Conservation (phyloP, 2,329 filamentous ascomycete genomes). For the Aspergillus brunneoviolaceus region DNA sequence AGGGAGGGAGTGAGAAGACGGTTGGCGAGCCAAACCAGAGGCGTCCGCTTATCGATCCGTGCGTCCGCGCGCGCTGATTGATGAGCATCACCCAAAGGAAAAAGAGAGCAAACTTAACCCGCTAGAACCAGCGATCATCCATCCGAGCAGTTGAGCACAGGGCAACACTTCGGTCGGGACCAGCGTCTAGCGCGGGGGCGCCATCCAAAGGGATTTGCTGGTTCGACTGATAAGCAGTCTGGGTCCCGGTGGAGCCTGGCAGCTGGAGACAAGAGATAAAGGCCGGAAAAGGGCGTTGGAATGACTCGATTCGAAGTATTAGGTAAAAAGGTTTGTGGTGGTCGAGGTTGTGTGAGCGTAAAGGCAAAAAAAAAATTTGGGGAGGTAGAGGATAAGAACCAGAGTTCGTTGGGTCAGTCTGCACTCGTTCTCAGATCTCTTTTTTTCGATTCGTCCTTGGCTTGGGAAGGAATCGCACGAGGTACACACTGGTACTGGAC, state of each 20-base stretch:
- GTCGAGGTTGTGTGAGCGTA: not conserved
- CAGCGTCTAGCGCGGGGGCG: constrained; percentile 31
- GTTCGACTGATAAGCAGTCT: constrained; percentile 33
- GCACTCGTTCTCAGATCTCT: not conserved
- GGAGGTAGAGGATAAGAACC: not conserved
- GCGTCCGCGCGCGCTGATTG: constrained; percentile 7
- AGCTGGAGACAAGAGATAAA: constrained; percentile 25
- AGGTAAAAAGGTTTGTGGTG: constrained; percentile 17
- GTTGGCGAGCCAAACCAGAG: not conserved
- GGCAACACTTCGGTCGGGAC: constrained; percentile 14
- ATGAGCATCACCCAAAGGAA: not conserved
- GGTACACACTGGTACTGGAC: not conserved
- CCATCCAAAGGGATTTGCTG: constrained; percentile 14
- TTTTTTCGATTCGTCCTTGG: not conserved
- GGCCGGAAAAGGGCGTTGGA: constrained; percentile 18
- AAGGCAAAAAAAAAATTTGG: not conserved
- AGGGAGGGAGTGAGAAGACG: no score
- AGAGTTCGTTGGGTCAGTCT: not conserved
- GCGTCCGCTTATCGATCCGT: constrained; percentile 14
- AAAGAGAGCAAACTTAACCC: not conserved
- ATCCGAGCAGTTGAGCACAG: not conserved
- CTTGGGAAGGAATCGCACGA: not conserved
- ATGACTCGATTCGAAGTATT: constrained; percentile 15
- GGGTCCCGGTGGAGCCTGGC: constrained; percentile 33
- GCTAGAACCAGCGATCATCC: not conserved